Evolutionary conservation across 805 yeast genomes (phyloP), one percentile per base, ranked within the genome.

Genomic region (Saccharomycopsis fermentans): DNA sequence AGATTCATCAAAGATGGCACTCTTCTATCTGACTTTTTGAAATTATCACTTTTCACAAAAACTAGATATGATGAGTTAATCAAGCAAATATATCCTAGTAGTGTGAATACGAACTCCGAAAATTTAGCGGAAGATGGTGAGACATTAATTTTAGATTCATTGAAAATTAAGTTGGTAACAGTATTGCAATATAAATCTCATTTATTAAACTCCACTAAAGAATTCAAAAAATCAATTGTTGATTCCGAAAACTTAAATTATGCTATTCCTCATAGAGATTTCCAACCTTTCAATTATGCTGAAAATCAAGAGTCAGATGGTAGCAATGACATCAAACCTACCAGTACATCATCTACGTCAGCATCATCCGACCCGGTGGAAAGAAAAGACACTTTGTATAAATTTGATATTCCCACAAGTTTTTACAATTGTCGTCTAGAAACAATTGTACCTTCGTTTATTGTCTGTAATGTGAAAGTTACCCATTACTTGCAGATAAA

Each of bases 391-490:
- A 21, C 50, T 9, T 19, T 55, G 19, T 59, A 54, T 35, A 51
- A 55, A 39, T 59, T 37, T 36, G 60, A 54, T 14, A 14, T 59
- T 11, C 62, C 62, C 1, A n/a, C 39, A 6, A 21, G 34, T 12
- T 26, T 59, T 14, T 60, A 40, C 40, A 32, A 36, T 34, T 55
- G 55, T 16, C 50, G 52, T 4, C 12, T 61, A 4, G 52, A 19
- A 32, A 32, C 63, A 4, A 14, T 59, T 8, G 32, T 61, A 17
- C 63, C 63, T 1, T 53, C 58, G 12, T 61, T 61, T 43, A 37
- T 55, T 16, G 54, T 59, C 9, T 61, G 63, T 43, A 56, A 47
- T 29, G 51, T 61, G 11, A 58, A 61, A 29, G 50, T 61, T 24
- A 54, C 56, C 21, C 61, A 61, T 43, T 37, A 35, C 21, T 47